A percentile compares a stretch with the other conserved stretches of the same genome.
phyloP scores from a whole-genome alignment of 257 asterid genomes.

The Solanum virginianum region DNA sequence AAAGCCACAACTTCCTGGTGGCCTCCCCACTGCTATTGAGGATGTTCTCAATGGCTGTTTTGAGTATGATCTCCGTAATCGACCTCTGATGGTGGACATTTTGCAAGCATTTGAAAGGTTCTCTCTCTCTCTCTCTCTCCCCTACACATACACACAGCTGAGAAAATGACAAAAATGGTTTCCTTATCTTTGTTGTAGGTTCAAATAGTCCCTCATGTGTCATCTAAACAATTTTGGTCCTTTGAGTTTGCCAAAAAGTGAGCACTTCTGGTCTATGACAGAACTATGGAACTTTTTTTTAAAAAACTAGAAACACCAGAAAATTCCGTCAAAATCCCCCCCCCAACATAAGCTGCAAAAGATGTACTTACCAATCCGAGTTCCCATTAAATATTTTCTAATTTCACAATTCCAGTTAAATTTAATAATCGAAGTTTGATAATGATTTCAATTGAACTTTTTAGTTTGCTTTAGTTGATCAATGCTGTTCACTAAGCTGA shows the following conservation, averaged over 20 bases:
- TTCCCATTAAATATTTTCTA: too few relatives aligned
- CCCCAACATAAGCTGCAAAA: too few relatives aligned
- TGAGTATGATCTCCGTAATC: conserved; percentile 50
- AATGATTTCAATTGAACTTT: background rate
- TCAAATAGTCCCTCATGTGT: too few relatives aligned
- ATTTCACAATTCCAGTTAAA: too few relatives aligned
- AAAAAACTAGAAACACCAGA: too few relatives aligned
- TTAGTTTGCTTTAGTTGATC: background rate
- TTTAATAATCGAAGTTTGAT: too few relatives aligned
- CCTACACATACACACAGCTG: background rate
- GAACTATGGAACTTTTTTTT: background rate
- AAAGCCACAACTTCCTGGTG: conserved; percentile 51
- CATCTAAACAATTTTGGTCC: background rate
- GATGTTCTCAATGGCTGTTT: conserved; percentile 46
- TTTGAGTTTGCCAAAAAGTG: background rate
- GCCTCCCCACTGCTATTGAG: conserved; percentile 42
- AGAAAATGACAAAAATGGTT: background rate
- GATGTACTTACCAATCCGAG: too few relatives aligned
- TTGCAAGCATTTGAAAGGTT: conserved; percentile 48
- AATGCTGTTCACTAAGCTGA: background rate
- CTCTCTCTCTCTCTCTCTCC: background rate
- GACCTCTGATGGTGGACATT: conserved; percentile 51
- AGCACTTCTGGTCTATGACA: background rate
- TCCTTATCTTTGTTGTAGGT: background rate
- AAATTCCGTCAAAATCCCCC: too few relatives aligned